Conservation (phyloP, 306 rosid species). For the Begonia fuchsioides region DNA sequence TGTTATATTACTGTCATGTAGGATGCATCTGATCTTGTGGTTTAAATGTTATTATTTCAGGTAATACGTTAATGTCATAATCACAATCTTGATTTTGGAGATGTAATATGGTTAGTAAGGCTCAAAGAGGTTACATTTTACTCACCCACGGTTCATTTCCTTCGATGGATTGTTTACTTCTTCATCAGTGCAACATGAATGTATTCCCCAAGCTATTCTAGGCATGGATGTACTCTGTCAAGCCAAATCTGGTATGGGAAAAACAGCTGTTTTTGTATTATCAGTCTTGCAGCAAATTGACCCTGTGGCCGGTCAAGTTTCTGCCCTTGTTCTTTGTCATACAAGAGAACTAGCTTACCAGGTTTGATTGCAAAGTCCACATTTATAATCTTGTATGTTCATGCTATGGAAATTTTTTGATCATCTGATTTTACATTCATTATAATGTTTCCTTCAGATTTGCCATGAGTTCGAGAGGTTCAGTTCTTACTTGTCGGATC, state of each 20-base stretch:
- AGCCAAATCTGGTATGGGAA: slow-evolving; percentile 99
- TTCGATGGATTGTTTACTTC: slow-evolving; percentile 63
- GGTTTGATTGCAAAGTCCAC: slow-evolving; percentile 21
- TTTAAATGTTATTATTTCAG: slow-evolving; percentile 26
- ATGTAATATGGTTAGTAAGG: slow-evolving; percentile 47
- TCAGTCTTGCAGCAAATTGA: slow-evolving; percentile 93
- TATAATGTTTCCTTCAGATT: slow-evolving; percentile 27
- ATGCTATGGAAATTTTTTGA: neutral
- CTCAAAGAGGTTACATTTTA: slow-evolving; percentile 49
- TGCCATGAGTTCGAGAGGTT: slow-evolving; percentile 99
- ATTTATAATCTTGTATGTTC: neutral
- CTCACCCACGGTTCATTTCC: slow-evolving; percentile 67
- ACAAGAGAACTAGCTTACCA: slow-evolving; percentile 94
- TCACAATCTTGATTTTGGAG: slow-evolving; percentile 45
- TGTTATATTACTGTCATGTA: too few species aligned
- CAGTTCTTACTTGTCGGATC: slow-evolving; percentile 81
- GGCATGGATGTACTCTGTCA: slow-evolving; percentile 99
- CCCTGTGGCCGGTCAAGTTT: slow-evolving; percentile 92
- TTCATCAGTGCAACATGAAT: slow-evolving; percentile 97
- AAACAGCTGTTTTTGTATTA: slow-evolving; percentile 95
- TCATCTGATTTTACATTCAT: slow-evolving; percentile 7
- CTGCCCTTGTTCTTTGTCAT: slow-evolving; percentile 89
- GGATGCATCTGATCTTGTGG: too few species aligned
- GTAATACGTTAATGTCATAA: slow-evolving; percentile 47
- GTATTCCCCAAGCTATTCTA: slow-evolving; percentile 97